Percentiles rank a stretch among this genome's conserved stretches.
These are phyloP conservation scores for Candolleomyces efflorescens DNA, from an alignment of 768 basidiomycete genomes.

Conservation along the genomic window DNA sequence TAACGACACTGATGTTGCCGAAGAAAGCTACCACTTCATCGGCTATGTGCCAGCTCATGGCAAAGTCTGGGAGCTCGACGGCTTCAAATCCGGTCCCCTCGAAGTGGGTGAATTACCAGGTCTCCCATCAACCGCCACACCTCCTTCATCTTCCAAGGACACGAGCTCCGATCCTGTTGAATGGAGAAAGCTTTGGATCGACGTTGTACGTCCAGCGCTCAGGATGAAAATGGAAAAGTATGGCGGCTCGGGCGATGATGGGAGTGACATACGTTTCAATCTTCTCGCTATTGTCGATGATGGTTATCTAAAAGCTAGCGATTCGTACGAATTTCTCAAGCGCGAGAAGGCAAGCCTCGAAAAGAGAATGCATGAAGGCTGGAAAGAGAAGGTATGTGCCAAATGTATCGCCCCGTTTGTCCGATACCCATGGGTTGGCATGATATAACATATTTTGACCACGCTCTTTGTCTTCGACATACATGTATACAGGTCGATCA, in stretches of 20 bases:
- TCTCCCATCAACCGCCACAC: background rate
- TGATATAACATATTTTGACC: too few relatives aligned
- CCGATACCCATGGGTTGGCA: too few relatives aligned
- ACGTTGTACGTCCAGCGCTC: constrained; percentile 56
- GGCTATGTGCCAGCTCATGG: constrained; percentile 59
- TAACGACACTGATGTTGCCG: constrained; percentile 16
- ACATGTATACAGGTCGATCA: constrained; percentile 35
- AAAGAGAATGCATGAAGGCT: constrained; percentile 33
- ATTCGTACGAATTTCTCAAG: constrained; percentile 50
- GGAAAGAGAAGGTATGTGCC: constrained; percentile 34
- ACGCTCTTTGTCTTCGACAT: background rate
- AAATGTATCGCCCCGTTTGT: background rate
- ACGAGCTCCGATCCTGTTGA: background rate
- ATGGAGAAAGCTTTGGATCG: constrained; percentile 46
- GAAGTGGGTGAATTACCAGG: constrained; percentile 55
- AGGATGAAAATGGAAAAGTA: constrained; percentile 59
- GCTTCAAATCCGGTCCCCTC: constrained; percentile 56
- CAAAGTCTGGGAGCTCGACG: constrained; percentile 71
- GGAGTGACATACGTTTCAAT: constrained; percentile 51
- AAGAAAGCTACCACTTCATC: constrained; percentile 61
- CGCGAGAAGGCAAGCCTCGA: constrained; percentile 44
- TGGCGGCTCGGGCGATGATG: constrained; percentile 39
- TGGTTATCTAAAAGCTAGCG: constrained; percentile 40
- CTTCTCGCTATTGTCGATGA: constrained; percentile 59
- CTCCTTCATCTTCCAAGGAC: background rate